A percentile compares a stretch with the other conserved stretches of the same genome.
Evolutionary conservation across 1,139 yeast species (phyloP).

Genomic region (Eremothecium gossypii): DNA sequence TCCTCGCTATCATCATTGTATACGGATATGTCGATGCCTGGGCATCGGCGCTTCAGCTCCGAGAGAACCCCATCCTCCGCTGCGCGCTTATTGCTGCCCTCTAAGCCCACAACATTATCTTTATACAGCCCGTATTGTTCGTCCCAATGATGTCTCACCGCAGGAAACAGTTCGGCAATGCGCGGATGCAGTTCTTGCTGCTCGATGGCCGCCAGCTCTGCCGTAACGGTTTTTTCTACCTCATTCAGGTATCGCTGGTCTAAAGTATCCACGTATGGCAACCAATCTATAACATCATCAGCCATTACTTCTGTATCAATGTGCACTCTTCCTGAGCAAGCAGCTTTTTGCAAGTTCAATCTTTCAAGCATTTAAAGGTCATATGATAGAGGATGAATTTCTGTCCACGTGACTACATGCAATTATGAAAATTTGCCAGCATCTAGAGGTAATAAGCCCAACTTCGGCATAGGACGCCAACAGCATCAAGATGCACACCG

Average conservation of each 20-base stretch:
- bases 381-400: too few species aligned
- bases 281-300: conserved; percentile 4
- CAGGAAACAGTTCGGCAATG: conserved; percentile 2
- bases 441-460: not conserved
- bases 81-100: not conserved
- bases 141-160: not conserved
- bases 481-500: too few species aligned
- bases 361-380: too few species aligned
- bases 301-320: too few species aligned
- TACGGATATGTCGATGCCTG: conserved; percentile 8
- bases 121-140: not conserved
- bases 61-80: not conserved
- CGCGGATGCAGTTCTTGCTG: conserved; percentile 11
- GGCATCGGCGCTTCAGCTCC: conserved; percentile 3
- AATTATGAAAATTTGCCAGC: too few species aligned
- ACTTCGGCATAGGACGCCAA: too few species aligned
- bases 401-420: too few species aligned
- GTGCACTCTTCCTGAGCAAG: too few species aligned
- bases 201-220: not conserved
- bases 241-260: conserved; percentile 6
- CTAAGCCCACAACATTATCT: not conserved
- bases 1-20: conserved; percentile 7
- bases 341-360: too few species aligned
- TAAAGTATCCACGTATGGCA: conserved; percentile 4
- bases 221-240: conserved; percentile 8